These are phyloP conservation scores for Ormosia semicastrata DNA, from an alignment of 306 rosid species.

Conservation along the genomic window DNA sequence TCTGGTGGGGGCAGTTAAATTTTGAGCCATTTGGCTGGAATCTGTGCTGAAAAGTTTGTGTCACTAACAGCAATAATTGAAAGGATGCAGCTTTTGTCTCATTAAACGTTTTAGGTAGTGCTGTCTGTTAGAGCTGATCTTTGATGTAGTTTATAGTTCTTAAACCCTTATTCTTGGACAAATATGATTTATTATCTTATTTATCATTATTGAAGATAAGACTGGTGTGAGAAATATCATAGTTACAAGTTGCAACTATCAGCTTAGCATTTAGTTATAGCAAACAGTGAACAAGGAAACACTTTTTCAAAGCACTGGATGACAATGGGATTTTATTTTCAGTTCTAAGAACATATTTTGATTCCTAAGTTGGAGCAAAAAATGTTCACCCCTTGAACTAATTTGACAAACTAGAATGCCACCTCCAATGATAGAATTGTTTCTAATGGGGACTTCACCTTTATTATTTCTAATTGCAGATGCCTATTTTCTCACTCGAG, in stretches of 20 bases:
- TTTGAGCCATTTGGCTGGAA: neutral
- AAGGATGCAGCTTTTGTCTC: neutral
- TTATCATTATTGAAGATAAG: neutral
- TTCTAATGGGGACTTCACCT: neutral
- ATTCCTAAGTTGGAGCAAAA: neutral
- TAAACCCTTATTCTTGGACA: neutral
- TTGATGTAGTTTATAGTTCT: neutral
- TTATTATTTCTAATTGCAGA: slow-evolving; percentile 53
- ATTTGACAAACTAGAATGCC: neutral
- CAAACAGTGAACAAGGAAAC: neutral
- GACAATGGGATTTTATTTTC: neutral
- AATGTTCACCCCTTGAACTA: neutral
- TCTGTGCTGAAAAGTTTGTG: neutral
- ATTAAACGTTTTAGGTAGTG: neutral
- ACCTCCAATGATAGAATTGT: slow-evolving; percentile 4
- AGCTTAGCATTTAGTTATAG: neutral
- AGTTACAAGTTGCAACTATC: neutral
- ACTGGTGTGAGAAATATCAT: neutral
- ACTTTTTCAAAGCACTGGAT: neutral
- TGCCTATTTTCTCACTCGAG: slow-evolving; percentile 82
- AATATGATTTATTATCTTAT: neutral
- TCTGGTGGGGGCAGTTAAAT: neutral
- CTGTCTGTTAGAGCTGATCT: neutral
- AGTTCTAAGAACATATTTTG: neutral
- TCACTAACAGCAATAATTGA: neutral